These are phyloP conservation scores for Microthyrium microscopicum DNA, from an alignment of 2,329 filamentous ascomycete species.

Conservation along the genomic window DNA sequence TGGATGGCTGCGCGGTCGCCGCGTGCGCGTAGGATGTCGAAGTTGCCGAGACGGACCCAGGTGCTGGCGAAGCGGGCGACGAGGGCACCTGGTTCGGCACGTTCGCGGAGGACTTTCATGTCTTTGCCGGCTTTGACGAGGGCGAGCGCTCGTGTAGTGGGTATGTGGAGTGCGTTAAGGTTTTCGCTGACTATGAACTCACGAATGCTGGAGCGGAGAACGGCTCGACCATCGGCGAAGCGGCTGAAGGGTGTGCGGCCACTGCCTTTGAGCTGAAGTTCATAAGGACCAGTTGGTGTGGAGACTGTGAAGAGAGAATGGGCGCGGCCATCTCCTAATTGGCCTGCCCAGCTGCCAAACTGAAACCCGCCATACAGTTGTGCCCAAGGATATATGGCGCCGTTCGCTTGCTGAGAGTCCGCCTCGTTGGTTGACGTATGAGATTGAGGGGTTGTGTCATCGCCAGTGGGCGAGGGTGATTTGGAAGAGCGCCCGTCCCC, in stretches of 20 bases:
- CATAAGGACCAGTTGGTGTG: slow-evolving; percentile 51
- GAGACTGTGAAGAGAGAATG: slow-evolving; percentile 88
- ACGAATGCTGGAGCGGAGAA: slow-evolving; percentile 78
- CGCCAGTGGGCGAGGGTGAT: no score
- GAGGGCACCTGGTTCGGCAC: slow-evolving; percentile 76
- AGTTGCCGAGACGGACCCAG: slow-evolving; percentile 89
- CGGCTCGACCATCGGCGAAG: slow-evolving; percentile 91
- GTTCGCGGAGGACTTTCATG: slow-evolving; percentile 62
- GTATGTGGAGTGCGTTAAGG: slow-evolving; percentile 70
- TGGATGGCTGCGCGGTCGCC: slow-evolving; percentile 62
- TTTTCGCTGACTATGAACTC: slow-evolving; percentile 89
- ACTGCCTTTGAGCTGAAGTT: slow-evolving; percentile 87
- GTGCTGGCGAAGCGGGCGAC: slow-evolving; percentile 80
- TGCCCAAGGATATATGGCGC: slow-evolving; percentile 86
- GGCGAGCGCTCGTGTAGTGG: slow-evolving; percentile 71
- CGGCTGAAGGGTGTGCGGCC: slow-evolving; percentile 87
- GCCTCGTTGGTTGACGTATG: no score
- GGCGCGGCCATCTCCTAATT: slow-evolving; percentile 84
- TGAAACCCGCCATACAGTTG: slow-evolving; percentile 83
- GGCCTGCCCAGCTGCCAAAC: slow-evolving; percentile 79
- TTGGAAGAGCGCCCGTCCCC: no score
- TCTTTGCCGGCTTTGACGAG: slow-evolving; percentile 59
- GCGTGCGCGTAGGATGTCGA: slow-evolving; percentile 73
- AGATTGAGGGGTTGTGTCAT: no score
- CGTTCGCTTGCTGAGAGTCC: slow-evolving; percentile 39